A percentile compares a stretch with the other conserved stretches of the same genome.
These are phyloP conservation scores for Planoprotostelium fungivorum DNA, from an alignment of 78 protist genomes.

Conservation along the genomic window DNA sequence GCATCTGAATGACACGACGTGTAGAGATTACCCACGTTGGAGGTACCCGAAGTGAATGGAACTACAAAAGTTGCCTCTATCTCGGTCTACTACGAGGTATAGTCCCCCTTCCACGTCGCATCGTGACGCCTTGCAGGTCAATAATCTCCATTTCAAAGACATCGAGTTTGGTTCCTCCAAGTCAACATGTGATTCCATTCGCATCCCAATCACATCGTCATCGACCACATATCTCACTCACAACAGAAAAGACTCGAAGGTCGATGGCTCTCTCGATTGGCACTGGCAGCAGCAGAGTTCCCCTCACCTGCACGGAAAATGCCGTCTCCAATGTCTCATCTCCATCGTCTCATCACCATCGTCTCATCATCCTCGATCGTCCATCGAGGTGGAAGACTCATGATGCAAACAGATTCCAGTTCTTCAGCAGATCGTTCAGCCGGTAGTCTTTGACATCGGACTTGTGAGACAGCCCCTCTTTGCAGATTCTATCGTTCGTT, in stretches of 20 bases:
- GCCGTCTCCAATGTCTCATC: background rate
- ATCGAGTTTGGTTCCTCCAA: background rate
- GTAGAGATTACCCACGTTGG: background rate
- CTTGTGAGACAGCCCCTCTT: background rate
- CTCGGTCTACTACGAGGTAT: background rate
- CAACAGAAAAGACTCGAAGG: background rate
- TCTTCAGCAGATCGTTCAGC: background rate
- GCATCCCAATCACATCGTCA: background rate
- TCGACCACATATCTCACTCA: background rate
- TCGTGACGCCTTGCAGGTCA: background rate
- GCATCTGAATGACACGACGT: background rate
- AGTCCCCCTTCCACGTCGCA: background rate
- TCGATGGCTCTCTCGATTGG: background rate
- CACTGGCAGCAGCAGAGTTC: background rate
- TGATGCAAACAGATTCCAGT: background rate
- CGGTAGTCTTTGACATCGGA: background rate
- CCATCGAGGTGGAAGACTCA: background rate
- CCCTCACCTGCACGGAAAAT: background rate
- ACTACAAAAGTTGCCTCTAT: background rate
- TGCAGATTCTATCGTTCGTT: background rate
- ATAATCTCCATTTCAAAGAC: background rate
- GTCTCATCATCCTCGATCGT: background rate
- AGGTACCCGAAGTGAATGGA: background rate
- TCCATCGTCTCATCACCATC: background rate
- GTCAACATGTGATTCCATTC: background rate